Base-by-base conservation (phyloP, 768 basidiomycete species). In the Hemileccinum impolitum region DNA sequence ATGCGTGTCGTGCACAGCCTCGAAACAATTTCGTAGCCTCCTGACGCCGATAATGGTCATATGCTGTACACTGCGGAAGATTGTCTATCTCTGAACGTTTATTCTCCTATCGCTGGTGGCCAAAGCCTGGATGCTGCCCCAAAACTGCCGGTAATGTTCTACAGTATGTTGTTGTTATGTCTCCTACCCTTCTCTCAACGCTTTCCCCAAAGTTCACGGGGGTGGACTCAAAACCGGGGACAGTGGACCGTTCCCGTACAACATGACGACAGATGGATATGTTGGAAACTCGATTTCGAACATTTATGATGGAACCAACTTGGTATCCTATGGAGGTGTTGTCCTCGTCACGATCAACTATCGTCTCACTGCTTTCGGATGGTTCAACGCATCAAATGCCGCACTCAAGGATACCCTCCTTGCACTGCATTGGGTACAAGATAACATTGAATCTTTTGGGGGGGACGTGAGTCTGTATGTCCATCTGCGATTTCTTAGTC, bases 401-500 rank as follows among this genome's bases (percentile, higher is more conserved):
- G 56, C 53, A 21, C 50, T 72, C 26, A 63, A 65, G 38, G 71
- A 72, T 45, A 49, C 65, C 34, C 43, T 63, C 5, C 48, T 61
- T 15, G 71, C 72, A 9, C 45, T 74, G 8, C 48, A 69, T 18
- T 75, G 70, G 72, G 57, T 74, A 0, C 66, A 67, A 40, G 35
- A 59, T 1, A 60, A 74, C 37, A 70, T 75, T 14, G 54, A 15
- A 26, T 50, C 57, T 13, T 75, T 74, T 47, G 71, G 72, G 6
- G 72, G 73, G 1, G 71, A 74, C 43, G 60, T 62, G 19, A 14
- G 51, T 39, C 17, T 6, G 9, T 10, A 28, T 30, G 1, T 26
- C 36, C n/a, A 10, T 17, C 6, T 40, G 7, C 11, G 9, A 30
- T 17, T 26, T 36, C 13, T 41, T 8, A 2, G 14, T 38, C 3